Percentiles rank a stretch among this genome's conserved stretches.
Evolutionary conservation across 352 stramenopile species (phyloP).

Genomic region (Poterioochromonas sp.): DNA sequence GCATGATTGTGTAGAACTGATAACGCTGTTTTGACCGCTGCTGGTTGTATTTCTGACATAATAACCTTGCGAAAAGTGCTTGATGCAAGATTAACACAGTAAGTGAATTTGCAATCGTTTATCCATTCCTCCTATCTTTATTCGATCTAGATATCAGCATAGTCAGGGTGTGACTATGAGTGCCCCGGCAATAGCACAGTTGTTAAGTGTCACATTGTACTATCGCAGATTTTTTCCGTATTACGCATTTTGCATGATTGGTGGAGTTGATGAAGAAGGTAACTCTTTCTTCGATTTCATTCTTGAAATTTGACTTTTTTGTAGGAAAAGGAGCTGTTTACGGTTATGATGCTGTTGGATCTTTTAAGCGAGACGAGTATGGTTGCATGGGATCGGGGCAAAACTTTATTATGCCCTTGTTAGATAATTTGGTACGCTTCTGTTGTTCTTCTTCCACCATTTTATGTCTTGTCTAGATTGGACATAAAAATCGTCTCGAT

Average conservation of each 20-base stretch:
- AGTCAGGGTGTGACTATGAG: conserved; percentile 86
- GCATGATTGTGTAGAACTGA: conserved; percentile 45
- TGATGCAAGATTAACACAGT: conserved; percentile 67
- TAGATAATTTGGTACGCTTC: conserved; percentile 96
- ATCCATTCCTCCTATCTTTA: neutral
- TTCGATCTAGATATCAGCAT: conserved; percentile 67
- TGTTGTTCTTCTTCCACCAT: conserved; percentile 48
- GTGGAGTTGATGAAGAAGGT: conserved; percentile 86
- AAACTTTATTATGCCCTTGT: conserved; percentile 92
- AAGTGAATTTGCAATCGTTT: conserved; percentile 38
- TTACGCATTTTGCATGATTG: conserved; percentile 96
- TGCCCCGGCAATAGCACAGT: conserved; percentile 80
- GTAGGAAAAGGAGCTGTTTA: conserved; percentile 90
- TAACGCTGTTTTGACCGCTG: conserved; percentile 60
- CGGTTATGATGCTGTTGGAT: conserved; percentile 95
- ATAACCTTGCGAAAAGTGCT: conserved; percentile 66
- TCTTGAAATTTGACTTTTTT: neutral
- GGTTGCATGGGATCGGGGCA: conserved; percentile 73
- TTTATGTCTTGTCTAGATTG: conserved; percentile 18
- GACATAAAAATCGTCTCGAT: conserved; percentile 74
- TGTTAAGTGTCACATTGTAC: conserved; percentile 96
- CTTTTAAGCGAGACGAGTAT: conserved; percentile 68
- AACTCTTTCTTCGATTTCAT: conserved; percentile 36
- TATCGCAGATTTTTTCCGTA: conserved; percentile 97
- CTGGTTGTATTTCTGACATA: conserved; percentile 69